phyloP scores from a whole-genome alignment of 805 yeast genomes.

The Starmerella roubikii region DNA sequence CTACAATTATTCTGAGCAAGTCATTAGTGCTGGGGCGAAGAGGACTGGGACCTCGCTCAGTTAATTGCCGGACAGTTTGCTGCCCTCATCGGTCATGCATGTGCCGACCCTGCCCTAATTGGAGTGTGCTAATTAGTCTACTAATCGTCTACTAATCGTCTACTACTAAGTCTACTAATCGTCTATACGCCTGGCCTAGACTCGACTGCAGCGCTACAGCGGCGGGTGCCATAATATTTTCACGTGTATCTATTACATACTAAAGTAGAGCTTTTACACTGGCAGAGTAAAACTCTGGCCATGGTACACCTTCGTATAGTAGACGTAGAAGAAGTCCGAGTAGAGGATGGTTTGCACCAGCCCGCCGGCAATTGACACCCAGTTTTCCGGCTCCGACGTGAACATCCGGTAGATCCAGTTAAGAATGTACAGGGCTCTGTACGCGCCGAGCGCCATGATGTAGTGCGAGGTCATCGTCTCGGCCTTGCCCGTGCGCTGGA shows the following conservation, averaged over 20 bases:
- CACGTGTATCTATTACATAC: no score
- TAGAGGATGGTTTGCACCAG: conserved; percentile 73
- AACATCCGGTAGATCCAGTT: conserved; percentile 86
- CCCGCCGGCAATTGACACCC: conserved; percentile 64
- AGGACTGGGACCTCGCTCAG: no score
- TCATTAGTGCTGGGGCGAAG: no score
- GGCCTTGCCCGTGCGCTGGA: conserved; percentile 81
- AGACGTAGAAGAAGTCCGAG: conserved; percentile 90
- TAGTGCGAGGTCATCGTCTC: conserved; percentile 81
- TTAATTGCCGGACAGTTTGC: no score
- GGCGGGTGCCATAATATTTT: no score
- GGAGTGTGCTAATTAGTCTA: no score
- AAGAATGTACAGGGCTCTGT: conserved; percentile 80
- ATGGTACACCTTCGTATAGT: conserved; percentile 65
- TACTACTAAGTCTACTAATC: not conserved
- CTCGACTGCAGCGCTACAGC: no score
- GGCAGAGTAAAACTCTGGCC: conserved; percentile 70
- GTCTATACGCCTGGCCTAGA: not conserved
- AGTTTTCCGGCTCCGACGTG: conserved; percentile 40
- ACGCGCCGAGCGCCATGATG: conserved; percentile 82
- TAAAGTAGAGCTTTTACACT: conserved; percentile 9
- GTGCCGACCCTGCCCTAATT: no score
- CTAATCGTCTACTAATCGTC: no score
- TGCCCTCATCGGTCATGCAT: no score
- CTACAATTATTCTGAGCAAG: no score